Base-by-base conservation (phyloP, 805 yeast genomes). In the Allodekkera sacchari region DNA sequence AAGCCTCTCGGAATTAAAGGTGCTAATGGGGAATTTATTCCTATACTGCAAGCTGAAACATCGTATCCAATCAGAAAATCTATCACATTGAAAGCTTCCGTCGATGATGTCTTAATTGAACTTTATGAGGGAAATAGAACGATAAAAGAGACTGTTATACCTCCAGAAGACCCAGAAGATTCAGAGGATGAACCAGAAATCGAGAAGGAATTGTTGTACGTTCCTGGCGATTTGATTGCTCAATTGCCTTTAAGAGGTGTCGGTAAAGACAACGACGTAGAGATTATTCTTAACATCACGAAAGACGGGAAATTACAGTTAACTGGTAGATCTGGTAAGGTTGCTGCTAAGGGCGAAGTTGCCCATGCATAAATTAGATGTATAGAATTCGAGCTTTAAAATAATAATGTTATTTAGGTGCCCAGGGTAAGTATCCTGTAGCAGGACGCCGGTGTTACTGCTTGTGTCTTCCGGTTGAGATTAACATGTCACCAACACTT, bases 151-250 rank as follows among this genome's bases (percentile, higher is more conserved):
- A 83, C 84, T 38, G 77, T 77, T 45, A 57, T 84, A 27, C 95
- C 83, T 60, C 74, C 67, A 25, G 72, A 64, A 22, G 57, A 50
- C n/a, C 43, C 42, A 13, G 53, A 48, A 12, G 61, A 55, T 38
- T 60, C 63, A 9, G 95, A 85, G 48, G 94, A 83, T 44, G 96
- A 88, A 65, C 96, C 95, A 44, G 96, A 88, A 60, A 68, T 84
- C 53, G 63, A 74, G 42, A 79, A 76, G 61, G 83, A 76, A 63
- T 80, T 80, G 43, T 77, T 75, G 28, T 77, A 75, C 66, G 71
- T 71, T 51, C 73, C 87, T 41, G 84, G 85, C 42, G 68, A 74
- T 32, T 70, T 74, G 48, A 68, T 92, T 48, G 94, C 87, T 42
- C 83, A 83, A 53, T 64, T 87, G 45, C 80, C 79, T 31, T 65